Conservation (phyloP, 768 basidiomycete species). For the Suillus fuscotomentosus region DNA sequence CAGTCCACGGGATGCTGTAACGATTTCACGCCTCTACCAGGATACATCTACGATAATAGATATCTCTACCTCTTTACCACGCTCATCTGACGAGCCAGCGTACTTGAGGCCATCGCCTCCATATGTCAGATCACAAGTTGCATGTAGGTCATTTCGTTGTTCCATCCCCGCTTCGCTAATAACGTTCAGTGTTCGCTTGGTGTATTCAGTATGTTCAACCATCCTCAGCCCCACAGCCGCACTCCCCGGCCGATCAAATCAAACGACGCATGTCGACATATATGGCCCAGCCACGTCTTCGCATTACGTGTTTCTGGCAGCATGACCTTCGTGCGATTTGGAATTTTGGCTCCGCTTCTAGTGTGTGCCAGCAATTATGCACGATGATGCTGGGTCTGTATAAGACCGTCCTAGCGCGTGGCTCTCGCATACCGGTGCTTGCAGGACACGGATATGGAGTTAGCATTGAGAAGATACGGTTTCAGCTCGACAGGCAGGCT, state of each 20-base stretch:
- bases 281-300: conserved; percentile 42
- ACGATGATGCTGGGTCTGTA: conserved; percentile 80
- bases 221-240: conserved; percentile 33
- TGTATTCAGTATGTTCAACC: conserved; percentile 73
- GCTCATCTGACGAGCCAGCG: conserved; percentile 85
- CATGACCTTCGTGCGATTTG: conserved; percentile 88
- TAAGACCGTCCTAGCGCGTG: conserved; percentile 77
- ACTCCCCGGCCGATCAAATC: conserved; percentile 36
- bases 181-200: conserved; percentile 77
- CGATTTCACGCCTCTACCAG: conserved; percentile 83
- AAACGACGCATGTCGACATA: conserved; percentile 24
- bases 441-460: conserved; percentile 80
- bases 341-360: conserved; percentile 68
- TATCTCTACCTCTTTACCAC: conserved; percentile 90
- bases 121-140: conserved; percentile 85
- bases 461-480: conserved; percentile 73
- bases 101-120: conserved; percentile 92
- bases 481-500: conserved; percentile 80
- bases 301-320: conserved; percentile 93
- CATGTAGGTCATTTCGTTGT: conserved; percentile 44
- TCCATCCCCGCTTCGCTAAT: conserved; percentile 9
- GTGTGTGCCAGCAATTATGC: conserved; percentile 78
- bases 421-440: conserved; percentile 71
- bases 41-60: conserved; percentile 84
- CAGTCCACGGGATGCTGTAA: conserved; percentile 92